These are phyloP conservation scores for Microcyclosporella mali DNA, from an alignment of 2,329 filamentous ascomycete species.

Conservation along the genomic window DNA sequence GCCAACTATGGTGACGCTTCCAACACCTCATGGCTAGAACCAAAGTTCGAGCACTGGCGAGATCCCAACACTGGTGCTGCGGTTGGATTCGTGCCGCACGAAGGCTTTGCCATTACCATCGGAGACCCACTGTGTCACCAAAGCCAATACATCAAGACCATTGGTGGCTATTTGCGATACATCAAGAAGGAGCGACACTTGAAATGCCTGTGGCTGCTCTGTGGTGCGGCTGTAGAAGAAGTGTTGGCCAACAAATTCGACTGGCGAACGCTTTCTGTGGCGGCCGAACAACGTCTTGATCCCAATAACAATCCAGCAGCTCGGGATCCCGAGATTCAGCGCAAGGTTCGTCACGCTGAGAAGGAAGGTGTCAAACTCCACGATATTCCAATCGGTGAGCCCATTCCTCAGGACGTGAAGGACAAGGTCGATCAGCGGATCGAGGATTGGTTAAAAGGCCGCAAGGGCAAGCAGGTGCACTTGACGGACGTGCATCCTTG, in stretches of 20 bases:
- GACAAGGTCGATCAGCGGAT: conserved; percentile 66
- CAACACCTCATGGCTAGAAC: conserved; percentile 89
- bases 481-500: conserved; percentile 85
- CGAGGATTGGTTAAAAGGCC: conserved; percentile 68
- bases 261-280: conserved; percentile 84
- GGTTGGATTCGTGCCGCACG: conserved; percentile 71
- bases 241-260: conserved; percentile 72
- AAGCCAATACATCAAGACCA: conserved; percentile 67
- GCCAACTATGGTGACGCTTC: conserved; percentile 93
- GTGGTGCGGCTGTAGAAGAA: conserved; percentile 70
- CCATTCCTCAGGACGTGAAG: conserved; percentile 60
- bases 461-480: conserved; percentile 82
- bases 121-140: conserved; percentile 81
- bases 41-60: conserved; percentile 81
- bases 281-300: conserved; percentile 81
- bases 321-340: conserved; percentile 60
- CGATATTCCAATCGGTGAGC: conserved; percentile 60
- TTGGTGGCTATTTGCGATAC: conserved; percentile 67
- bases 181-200: conserved; percentile 64
- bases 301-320: conserved; percentile 60
- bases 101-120: conserved; percentile 74
- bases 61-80: conserved; percentile 74
- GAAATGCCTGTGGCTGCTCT: conserved; percentile 83
- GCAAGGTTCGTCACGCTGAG: conserved; percentile 75
- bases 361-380: conserved; percentile 76